A percentile compares a stretch with the other conserved stretches of the same genome.
Evolutionary conservation across 257 asterid genomes (phyloP).

Genomic region (Knoxia roxburghii): DNA sequence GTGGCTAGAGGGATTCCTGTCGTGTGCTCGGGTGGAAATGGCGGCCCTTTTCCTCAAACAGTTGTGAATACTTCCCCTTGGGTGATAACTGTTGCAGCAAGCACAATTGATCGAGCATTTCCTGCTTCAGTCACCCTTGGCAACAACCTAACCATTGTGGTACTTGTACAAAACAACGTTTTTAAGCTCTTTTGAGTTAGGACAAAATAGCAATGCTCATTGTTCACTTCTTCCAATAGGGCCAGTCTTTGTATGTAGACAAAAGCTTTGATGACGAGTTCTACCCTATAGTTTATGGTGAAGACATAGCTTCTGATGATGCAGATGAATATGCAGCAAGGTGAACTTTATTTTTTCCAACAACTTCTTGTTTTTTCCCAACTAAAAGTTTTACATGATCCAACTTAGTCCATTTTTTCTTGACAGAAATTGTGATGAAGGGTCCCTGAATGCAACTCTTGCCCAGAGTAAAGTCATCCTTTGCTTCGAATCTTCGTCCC

Average conservation of each 20-base stretch:
- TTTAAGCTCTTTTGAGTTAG: not conserved
- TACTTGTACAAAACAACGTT: not conserved
- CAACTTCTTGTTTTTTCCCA: not conserved
- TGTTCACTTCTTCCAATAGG: not conserved
- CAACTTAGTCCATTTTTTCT: not conserved
- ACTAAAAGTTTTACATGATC: not conserved
- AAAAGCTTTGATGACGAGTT: conserved; percentile 1
- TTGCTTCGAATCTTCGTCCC: conserved; percentile 29
- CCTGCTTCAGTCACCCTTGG: conserved; percentile 26
- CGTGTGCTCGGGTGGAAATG: conserved; percentile 38
- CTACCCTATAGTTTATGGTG: conserved; percentile 6
- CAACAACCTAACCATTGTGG: conserved; percentile 18
- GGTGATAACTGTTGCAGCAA: conserved; percentile 36
- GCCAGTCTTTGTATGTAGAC: not conserved
- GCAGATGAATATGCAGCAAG: conserved; percentile 4
- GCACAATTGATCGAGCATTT: conserved; percentile 23
- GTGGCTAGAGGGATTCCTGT: conserved; percentile 31
- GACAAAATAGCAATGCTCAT: not conserved
- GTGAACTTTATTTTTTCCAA: not conserved
- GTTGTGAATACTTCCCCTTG: conserved; percentile 35
- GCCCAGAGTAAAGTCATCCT: conserved; percentile 31
- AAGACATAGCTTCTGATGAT: not conserved
- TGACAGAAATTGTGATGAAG: conserved; percentile 24
- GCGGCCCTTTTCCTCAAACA: conserved; percentile 28
- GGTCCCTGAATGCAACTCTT: conserved; percentile 30